Conservation (phyloP, 495 filamentous ascomycete species). For the Penicillium arizonense region DNA sequence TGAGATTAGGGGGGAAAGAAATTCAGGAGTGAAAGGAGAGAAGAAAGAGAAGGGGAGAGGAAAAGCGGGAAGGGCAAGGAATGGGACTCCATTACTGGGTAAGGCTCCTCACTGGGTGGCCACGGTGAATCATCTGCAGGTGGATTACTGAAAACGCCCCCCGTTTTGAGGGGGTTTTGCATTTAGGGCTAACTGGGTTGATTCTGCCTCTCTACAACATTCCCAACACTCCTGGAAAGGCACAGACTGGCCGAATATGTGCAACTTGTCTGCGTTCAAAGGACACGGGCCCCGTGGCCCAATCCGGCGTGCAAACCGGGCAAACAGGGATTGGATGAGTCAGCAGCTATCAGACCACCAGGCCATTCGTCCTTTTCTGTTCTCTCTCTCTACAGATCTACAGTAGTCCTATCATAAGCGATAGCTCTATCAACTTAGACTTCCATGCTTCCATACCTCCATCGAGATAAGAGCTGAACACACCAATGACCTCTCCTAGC, state of each 20-base stretch:
- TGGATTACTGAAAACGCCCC: slow-evolving; percentile 2
- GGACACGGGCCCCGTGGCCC: neutral
- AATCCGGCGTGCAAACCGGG: slow-evolving; percentile 9
- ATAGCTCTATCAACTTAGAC: too few species aligned
- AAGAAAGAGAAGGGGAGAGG: slow-evolving; percentile 17
- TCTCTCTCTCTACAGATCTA: too few species aligned
- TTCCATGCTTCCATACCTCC: too few species aligned
- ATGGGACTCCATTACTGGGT: slow-evolving; percentile 16
- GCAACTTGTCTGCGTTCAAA: slow-evolving; percentile 1
- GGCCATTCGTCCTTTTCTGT: too few species aligned
- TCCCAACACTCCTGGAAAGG: neutral
- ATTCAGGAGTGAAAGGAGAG: slow-evolving; percentile 10
- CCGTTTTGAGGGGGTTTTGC: neutral
- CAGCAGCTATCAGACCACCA: too few species aligned
- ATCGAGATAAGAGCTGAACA: too few species aligned
- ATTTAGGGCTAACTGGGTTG: neutral
- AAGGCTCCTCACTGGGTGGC: slow-evolving; percentile 13
- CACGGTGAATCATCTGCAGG: slow-evolving; percentile 13
- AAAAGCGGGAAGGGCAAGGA: slow-evolving; percentile 21
- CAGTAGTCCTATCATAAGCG: too few species aligned
- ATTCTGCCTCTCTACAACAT: neutral
- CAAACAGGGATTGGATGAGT: slow-evolving; percentile 9
- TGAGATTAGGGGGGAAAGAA: neutral
- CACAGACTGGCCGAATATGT: neutral
- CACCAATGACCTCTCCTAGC: neutral